Evolutionary conservation across 306 rosid genomes (phyloP), one percentile per base, ranked within the genome.

Genomic region (Medicago arabica): DNA sequence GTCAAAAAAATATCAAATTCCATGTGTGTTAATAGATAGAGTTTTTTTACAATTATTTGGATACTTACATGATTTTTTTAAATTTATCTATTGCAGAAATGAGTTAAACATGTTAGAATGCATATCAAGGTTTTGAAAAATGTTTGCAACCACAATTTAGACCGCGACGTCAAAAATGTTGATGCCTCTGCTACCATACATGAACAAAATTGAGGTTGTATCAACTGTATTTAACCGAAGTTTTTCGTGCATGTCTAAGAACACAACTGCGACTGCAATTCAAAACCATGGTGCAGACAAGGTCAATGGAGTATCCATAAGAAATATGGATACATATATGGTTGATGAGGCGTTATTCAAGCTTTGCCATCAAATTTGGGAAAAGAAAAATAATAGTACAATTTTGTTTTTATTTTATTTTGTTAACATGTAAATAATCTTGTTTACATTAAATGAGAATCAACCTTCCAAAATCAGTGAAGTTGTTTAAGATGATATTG

Each of bases 1-100:
- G 83, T 38, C 1, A 23, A 44, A 25, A 59, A 8, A 34, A 2
- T 23, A 10, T 9, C 23, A 9, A 59, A 59, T 25, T 69, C 62
- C 28, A 38, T n/a, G 7, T 72, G 38, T 44, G 17, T 54, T 6
- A 47, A 25, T 62, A 60, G 23, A 63, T 44, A 11, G 46, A 23
- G 28, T 23, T 23, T 9, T 9, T 50, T 3, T 63, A 25, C 53
- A 40, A 4, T 15, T 5, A 23, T 23, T 23, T 23, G 1, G 28
- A 23, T 23, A 23, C 2, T 23, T 1, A 23, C 28, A 23, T 23
- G 1, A 2, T 23, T 23, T 23, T 23, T 23, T 13, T 13, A 49
- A 60, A 54, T 46, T 64, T 4, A 10, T 47, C 57, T 40, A 59
- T 83, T 78, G 82, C 88, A 92, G 97, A 84, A 84, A 76, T 83